Percentiles rank a stretch among this genome's conserved stretches.
phyloP scores from a whole-genome alignment of 1,139 yeast genomes.

The Casaregolazyma lundiana region DNA sequence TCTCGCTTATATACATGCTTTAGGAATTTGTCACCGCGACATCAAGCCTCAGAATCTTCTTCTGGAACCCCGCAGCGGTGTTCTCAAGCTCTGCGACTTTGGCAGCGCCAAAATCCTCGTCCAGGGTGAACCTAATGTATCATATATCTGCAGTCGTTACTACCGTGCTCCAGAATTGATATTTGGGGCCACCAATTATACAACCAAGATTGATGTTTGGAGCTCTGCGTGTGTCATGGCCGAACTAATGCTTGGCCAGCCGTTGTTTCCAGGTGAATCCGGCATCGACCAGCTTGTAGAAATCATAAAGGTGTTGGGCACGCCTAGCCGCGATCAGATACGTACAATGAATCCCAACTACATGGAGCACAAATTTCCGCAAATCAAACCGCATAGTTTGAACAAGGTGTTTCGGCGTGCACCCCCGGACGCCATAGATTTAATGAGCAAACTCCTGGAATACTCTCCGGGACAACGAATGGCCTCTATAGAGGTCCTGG shows the following conservation, averaged over 20 bases:
- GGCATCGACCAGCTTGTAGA: slow-evolving; percentile 97
- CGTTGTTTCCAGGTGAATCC: slow-evolving; percentile 94
- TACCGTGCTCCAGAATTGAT: slow-evolving; percentile 93
- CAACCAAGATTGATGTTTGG: slow-evolving; percentile 98
- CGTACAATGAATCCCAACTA: slow-evolving; percentile 95
- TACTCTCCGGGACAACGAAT: slow-evolving; percentile 73
- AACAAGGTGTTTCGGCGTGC: slow-evolving; percentile 72
- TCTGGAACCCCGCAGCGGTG: slow-evolving; percentile 79
- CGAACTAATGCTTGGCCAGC: slow-evolving; percentile 89
- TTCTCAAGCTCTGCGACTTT: slow-evolving; percentile 89
- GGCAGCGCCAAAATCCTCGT: slow-evolving; percentile 96
- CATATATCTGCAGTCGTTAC: slow-evolving; percentile 93
- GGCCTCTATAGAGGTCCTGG: slow-evolving; percentile 62
- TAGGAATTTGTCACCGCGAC: slow-evolving; percentile 94
- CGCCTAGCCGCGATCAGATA: slow-evolving; percentile 91
- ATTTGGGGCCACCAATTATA: slow-evolving; percentile 86
- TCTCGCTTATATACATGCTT: slow-evolving; percentile 82
- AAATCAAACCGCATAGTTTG: slow-evolving; percentile 89
- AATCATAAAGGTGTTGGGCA: slow-evolving; percentile 90
- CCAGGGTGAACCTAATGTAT: slow-evolving; percentile 89
- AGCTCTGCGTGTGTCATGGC: slow-evolving; percentile 95
- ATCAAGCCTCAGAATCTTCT: slow-evolving; percentile 93
- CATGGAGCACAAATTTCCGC: slow-evolving; percentile 96
- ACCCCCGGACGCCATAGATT: slow-evolving; percentile 56
- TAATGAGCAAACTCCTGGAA: slow-evolving; percentile 57